Evolutionary conservation across 768 basidiomycete species (phyloP), one percentile per base, ranked within the genome.

Genomic region (Rhodocollybia butyracea): DNA sequence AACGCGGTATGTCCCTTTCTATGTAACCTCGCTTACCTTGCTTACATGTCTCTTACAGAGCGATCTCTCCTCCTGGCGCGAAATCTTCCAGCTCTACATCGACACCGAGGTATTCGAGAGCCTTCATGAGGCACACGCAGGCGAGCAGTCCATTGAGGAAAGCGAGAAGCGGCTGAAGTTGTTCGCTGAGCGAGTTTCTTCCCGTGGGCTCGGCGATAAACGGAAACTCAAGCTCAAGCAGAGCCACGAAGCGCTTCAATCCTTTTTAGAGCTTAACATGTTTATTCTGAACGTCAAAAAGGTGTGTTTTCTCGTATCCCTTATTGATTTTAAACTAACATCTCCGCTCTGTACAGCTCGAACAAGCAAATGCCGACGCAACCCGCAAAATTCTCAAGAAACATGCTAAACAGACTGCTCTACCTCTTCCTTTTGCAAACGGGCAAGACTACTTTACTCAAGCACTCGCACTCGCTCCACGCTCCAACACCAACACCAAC

Each of bases 301-400:
- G 81, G 88, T 84, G 41, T 10, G 30, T 46, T 13, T 40, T 22
- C 48, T 8, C 47, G 27, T 19, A 7, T 36, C 10, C 26, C 10
- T 12, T 3, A 21, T 30, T 8, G 29, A 34, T 13, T 11, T 24
- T 13, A 17, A 42, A n/a, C n/a, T n/a, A n/a, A n/a, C n/a, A n/a
- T n/a, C 34, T 22, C 59, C 29, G 31, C 38, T 15, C 19, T n/a
- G n/a, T 32, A 3, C 55, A 89, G 88, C 91, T 94, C 64, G 88
- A 93, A 63, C 65, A 79, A 36, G 93, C 91, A 6, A 96, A 92
- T 64, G 78, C 86, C 7, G 93, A 96, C 68, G 94, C 94, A 2
- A 89, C 88, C 2, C 83, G 93, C 32, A 97, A 97, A 72, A 94
- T 94, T 57, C 80, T 96, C 50, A 96, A 96, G 77, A 97, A 97